Base-by-base conservation (phyloP, 371 early-diverging fungal genomes). In the Rhizomucor miehei region DNA sequence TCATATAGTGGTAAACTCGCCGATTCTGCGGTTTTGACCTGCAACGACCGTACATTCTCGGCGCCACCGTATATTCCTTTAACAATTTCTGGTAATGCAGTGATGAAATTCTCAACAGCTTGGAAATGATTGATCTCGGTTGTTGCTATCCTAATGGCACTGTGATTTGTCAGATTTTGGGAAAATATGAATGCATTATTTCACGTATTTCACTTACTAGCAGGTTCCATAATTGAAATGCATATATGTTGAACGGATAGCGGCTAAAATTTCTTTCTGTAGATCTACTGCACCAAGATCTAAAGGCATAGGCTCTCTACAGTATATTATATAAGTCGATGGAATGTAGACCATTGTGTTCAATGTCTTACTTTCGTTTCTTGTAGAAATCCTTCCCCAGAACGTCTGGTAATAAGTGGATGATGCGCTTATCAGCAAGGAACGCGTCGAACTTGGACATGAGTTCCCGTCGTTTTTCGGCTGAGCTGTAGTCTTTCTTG, bases 311-410 rank as follows among this genome's bases (percentile, higher is more conserved):
- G 96, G 96, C 43, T 87, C 82, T 52, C 79, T 75, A 68, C 62
- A 44, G 19, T 43, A 12, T 35, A n/a, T n/a, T n/a, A 24, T 37
- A 11, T 49, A 51, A 44, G n/a, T 48, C 21, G 19, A 47, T 17
- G 40, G 48, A 29, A 29, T 20, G 12, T 45, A 51, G 35, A 16
- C 10, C 3, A 52, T 37, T 35, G 1, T 13, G 17, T 14, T 35
- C 51, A 14, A 16, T 0, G 13, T 55, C 67, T 59, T 76, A 88
- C 90, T 89, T 94, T 80, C 93, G 91, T 70, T 86, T 87, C 61
- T 80, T 67, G 64, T 90, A 96, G 56, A 96, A 91, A 53, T 85
- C 80, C 67, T 88, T 91, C 13, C 96, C 95, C 34, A 98, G 65
- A n/a, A 89, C 44, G 56, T 83, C 80, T 10, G 94, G 91, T 54